Percentiles rank a stretch among this genome's conserved stretches.
phyloP scores from a whole-genome alignment of 257 asterid genomes.

The Galeopsis tetrahit region DNA sequence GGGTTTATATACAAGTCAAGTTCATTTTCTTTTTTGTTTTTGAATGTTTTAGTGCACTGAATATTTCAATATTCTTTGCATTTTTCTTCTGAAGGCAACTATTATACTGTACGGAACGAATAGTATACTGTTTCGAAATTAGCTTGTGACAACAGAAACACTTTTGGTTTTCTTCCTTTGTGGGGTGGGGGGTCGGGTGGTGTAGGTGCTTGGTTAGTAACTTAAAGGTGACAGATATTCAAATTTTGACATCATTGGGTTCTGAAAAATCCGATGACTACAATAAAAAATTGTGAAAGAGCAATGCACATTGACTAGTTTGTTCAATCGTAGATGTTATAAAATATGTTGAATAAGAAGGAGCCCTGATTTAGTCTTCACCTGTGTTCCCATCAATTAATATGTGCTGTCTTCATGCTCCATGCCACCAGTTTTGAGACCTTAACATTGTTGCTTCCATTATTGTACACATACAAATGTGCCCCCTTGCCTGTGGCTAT shows the following conservation, averaged over 20 bases:
- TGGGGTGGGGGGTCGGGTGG: neutral
- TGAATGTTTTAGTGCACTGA: neutral
- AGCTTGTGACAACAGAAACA: neutral
- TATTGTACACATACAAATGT: conserved; percentile 34
- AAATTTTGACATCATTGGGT: neutral
- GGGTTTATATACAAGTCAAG: conserved; percentile 31
- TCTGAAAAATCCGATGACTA: neutral
- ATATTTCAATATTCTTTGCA: neutral
- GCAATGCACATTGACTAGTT: neutral
- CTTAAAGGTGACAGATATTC: neutral
- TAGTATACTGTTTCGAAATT: neutral
- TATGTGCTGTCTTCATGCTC: conserved; percentile 36
- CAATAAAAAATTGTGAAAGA: neutral
- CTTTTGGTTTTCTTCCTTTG: neutral
- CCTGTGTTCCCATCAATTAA: conserved; percentile 18
- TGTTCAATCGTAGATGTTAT: neutral
- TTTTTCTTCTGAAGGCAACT: conserved; percentile 2
- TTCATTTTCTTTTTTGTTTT: conserved; percentile 15
- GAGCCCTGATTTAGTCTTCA: too few species aligned
- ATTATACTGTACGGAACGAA: neutral
- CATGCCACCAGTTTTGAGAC: conserved; percentile 32
- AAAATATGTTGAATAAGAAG: neutral
- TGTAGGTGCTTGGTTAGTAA: neutral
- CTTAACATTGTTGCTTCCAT: conserved; percentile 25
- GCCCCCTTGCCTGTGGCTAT: conserved; percentile 32